phyloP scores from a whole-genome alignment of 306 rosid species.

The Pyrus bretschneideri region DNA sequence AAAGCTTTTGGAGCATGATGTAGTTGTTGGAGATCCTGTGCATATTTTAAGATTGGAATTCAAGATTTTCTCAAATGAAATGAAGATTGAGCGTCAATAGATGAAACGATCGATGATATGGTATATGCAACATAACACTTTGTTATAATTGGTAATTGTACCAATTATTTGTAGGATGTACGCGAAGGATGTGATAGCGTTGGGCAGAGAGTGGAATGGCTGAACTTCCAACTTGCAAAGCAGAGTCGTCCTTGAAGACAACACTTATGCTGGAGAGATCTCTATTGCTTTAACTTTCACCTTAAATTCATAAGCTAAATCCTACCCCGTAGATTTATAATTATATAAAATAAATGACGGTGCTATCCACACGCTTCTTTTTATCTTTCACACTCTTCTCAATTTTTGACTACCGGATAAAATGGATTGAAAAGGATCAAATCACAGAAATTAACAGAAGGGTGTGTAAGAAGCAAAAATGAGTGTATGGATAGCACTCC shows the following conservation, averaged over 20 bases:
- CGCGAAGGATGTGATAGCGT: constrained; percentile 9
- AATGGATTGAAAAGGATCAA: too few species aligned
- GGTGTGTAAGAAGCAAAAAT: too few species aligned
- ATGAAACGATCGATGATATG: too few species aligned
- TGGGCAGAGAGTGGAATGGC: constrained; percentile 4
- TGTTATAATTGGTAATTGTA: neutral
- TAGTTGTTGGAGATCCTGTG: neutral
- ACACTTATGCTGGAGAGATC: constrained; percentile 18
- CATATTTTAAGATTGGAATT: neutral
- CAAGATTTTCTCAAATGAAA: neutral
- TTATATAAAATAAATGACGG: too few species aligned
- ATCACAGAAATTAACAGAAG: too few species aligned
- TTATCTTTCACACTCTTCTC: too few species aligned
- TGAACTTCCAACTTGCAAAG: neutral
- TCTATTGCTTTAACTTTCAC: constrained; percentile 1
- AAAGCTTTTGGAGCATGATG: neutral
- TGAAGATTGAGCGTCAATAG: too few species aligned
- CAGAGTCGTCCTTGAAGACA: constrained; percentile 13
- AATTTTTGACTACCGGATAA: too few species aligned
- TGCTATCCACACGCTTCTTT: too few species aligned
- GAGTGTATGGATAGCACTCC: too few species aligned
- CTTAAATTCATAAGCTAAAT: neutral
- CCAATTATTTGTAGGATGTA: constrained; percentile 4
- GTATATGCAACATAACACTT: neutral
- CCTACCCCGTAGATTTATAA: too few species aligned